These are phyloP conservation scores for Fraxinus latifolia DNA, from an alignment of 305 asterid genomes.

Conservation along the genomic window DNA sequence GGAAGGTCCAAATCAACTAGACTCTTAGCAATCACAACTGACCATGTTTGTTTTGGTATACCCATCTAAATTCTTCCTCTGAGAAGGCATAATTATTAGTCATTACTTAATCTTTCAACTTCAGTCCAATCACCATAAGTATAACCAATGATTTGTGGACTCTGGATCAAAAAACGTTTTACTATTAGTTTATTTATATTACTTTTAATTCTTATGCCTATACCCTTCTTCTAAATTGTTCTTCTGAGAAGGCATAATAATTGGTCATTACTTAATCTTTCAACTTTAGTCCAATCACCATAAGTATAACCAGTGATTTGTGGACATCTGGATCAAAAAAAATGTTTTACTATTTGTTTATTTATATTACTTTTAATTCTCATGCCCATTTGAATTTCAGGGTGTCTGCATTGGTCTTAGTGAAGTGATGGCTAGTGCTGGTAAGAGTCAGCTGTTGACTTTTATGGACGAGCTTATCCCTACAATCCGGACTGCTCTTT, in stretches of 20 bases:
- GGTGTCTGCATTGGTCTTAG: conserved; percentile 98
- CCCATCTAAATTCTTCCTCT: neutral
- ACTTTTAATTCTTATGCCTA: neutral
- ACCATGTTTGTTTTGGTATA: neutral
- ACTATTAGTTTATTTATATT: neutral
- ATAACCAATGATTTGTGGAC: neutral
- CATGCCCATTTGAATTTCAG: conserved; percentile 39
- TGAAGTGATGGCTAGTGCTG: conserved; percentile 98
- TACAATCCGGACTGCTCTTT: conserved; percentile 92
- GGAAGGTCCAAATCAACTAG: neutral
- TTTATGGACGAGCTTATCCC: conserved; percentile 91
- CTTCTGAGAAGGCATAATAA: neutral
- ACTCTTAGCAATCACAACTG: neutral
- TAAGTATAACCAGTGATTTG: neutral
- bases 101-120: neutral
- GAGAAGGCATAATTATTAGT: neutral
- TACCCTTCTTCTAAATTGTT: neutral
- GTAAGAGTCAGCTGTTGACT: conserved; percentile 83
- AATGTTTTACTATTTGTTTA: neutral
- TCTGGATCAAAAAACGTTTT: neutral
- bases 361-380: neutral
- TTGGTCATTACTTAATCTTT: neutral
- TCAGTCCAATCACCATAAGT: neutral
- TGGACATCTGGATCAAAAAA: neutral
- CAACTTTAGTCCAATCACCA: neutral